Conservation (phyloP, 192 early-diverging fungal genomes). For the Backusella liffmaniae region DNA sequence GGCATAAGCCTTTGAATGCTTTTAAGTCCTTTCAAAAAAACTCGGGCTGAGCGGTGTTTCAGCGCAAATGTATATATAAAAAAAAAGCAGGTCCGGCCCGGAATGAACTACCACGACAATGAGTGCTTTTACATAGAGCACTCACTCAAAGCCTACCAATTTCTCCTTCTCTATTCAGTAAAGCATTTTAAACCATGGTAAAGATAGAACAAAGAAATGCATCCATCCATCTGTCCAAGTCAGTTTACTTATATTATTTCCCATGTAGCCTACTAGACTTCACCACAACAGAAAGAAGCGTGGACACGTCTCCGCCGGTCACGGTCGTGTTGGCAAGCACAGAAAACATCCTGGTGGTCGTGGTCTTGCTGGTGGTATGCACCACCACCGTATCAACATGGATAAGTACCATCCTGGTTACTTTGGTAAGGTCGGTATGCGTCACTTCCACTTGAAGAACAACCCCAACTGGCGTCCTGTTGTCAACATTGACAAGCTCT, state of each 20-base stretch:
- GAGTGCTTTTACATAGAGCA: not conserved
- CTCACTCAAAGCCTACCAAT: not conserved
- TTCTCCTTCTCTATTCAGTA: constrained; percentile 10
- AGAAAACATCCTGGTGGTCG: constrained; percentile 99
- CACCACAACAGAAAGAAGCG: constrained; percentile 94
- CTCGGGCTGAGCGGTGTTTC: not conserved
- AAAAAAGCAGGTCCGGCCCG: not conserved
- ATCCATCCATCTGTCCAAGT: not conserved
- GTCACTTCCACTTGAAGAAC: constrained; percentile 96
- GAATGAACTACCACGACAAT: not conserved
- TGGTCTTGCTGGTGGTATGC: constrained; percentile 99
- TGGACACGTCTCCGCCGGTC: constrained; percentile 99
- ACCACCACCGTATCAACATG: constrained; percentile 99
- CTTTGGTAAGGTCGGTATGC: constrained; percentile 99
- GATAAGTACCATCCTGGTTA: constrained; percentile 99
- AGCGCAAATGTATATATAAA: not conserved
- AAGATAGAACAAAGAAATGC: not conserved
- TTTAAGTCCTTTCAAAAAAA: too few species aligned
- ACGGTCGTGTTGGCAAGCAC: constrained; percentile 98
- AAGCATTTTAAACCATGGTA: constrained; percentile 7
- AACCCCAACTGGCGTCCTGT: constrained; percentile 84
- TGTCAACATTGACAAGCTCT: constrained; percentile 94
- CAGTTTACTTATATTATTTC: not conserved
- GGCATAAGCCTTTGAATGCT: too few species aligned
- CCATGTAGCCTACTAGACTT: constrained; percentile 75